Evolutionary conservation across 352 stramenopile species (phyloP).

Genomic region (Pythium scleroteichum): DNA sequence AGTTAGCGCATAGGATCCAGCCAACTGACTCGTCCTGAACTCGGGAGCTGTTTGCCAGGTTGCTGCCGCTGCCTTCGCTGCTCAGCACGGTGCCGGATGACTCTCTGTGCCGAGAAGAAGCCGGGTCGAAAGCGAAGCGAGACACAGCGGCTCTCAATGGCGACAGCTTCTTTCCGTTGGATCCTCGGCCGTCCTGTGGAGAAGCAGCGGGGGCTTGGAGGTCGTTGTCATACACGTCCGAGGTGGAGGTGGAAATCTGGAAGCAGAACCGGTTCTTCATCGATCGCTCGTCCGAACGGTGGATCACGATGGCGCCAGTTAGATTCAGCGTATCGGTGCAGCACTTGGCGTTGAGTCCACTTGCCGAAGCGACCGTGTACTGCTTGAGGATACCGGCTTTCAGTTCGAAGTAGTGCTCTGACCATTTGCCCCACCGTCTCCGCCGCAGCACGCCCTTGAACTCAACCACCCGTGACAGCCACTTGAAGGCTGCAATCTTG

Average conservation of each 20-base stretch:
- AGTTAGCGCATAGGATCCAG: slow-evolving; percentile 74
- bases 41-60: slow-evolving; percentile 7
- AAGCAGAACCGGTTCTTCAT: slow-evolving; percentile 82
- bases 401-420: slow-evolving; percentile 81
- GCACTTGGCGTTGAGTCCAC: slow-evolving; percentile 19
- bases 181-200: slow-evolving; percentile 6
- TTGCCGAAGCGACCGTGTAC: slow-evolving; percentile 60
- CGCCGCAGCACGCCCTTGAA: slow-evolving; percentile 71
- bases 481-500: slow-evolving; percentile 61
- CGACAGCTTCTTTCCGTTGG: slow-evolving; percentile 47
- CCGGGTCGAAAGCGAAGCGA: slow-evolving; percentile 27
- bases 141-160: slow-evolving; percentile 64
- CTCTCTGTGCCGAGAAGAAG: slow-evolving; percentile 8
- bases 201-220: background rate
- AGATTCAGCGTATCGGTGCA: slow-evolving; percentile 72
- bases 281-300: slow-evolving; percentile 62
- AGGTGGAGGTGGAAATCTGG: slow-evolving; percentile 68
- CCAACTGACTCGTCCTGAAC: slow-evolving; percentile 34
- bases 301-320: slow-evolving; percentile 79
- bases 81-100: slow-evolving; percentile 28
- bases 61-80: slow-evolving; percentile 31
- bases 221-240: slow-evolving; percentile 29
- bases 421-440: slow-evolving; percentile 78
- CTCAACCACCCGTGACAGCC: slow-evolving; percentile 69
- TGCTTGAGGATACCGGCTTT: slow-evolving; percentile 75